These are phyloP conservation scores for Penicillium thymicola DNA, from an alignment of 2,329 filamentous ascomycete genomes.

Conservation along the genomic window DNA sequence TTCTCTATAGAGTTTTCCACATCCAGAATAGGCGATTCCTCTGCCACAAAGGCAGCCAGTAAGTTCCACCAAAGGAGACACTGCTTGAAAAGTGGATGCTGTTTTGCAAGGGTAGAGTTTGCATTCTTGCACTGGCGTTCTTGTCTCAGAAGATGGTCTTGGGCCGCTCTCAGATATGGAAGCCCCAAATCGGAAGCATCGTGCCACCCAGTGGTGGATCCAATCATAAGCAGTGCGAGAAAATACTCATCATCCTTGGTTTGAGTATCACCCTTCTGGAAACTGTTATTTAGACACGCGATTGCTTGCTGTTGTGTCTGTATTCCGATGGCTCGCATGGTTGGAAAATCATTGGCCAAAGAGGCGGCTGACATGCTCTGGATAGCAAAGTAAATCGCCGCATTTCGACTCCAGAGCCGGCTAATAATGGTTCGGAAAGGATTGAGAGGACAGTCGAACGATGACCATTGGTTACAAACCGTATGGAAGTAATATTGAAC, in stretches of 20 bases:
- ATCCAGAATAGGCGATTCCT: slow-evolving; percentile 19
- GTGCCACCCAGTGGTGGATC: slow-evolving; percentile 22
- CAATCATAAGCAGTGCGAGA: slow-evolving; percentile 22
- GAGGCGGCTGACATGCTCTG: slow-evolving; percentile 27
- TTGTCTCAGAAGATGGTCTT: slow-evolving; percentile 19
- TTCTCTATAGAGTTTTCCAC: slow-evolving; percentile 14
- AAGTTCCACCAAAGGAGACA: slow-evolving; percentile 24
- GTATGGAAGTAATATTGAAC: slow-evolving; percentile 25
- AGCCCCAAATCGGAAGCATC: slow-evolving; percentile 19
- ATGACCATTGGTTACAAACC: slow-evolving; percentile 25
- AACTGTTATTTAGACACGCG: slow-evolving; percentile 19
- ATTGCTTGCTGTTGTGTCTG: slow-evolving; percentile 26
- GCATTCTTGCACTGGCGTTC: slow-evolving; percentile 16
- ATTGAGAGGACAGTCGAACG: slow-evolving; percentile 24
- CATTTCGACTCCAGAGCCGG: slow-evolving; percentile 23
- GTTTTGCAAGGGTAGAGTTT: slow-evolving; percentile 18
- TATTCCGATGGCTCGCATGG: slow-evolving; percentile 21
- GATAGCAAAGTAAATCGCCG: slow-evolving; percentile 24
- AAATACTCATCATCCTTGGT: slow-evolving; percentile 24
- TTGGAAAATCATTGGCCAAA: slow-evolving; percentile 23
- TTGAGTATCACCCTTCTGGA: slow-evolving; percentile 13
- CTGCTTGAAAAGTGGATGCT: slow-evolving; percentile 23
- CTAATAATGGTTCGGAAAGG: slow-evolving; percentile 21
- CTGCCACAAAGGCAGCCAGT: slow-evolving; percentile 22
- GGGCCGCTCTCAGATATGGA: slow-evolving; percentile 21